Base-by-base conservation (phyloP, 202 grass and related monocot genomes). In the Carex arenaria region DNA sequence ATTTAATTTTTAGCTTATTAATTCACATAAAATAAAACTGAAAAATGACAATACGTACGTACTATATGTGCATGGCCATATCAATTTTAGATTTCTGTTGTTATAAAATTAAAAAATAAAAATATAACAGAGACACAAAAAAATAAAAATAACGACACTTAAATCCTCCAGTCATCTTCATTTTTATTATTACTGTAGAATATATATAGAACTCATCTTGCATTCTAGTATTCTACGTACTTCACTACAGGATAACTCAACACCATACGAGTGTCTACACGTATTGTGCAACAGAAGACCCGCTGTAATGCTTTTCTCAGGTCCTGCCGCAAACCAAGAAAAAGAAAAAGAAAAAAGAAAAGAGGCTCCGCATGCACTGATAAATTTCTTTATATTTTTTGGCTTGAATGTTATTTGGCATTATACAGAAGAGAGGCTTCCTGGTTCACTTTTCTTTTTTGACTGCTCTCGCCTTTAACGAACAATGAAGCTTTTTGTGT, bases 361-460 rank as follows among this genome's bases (percentile, higher is more conserved):
- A 56, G 51, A 52, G 72, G 26, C 72, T 76, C 72, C 72, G 72
- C 72, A 76, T 76, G 72, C 72, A 76, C 72, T 76, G 72, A 76
- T 23, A 76, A 75, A 76, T 76, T 54, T 51, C 20, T 62, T 22
- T 54, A 26, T 38, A 1, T 51, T 42, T 42, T 17, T 26, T 2
- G 11, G 31, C 11, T 53, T 53, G 14, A 56, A 31, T 76, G 18
- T 26, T 51, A 53, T 76, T 76, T 76, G 72, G 49, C 72, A 76
- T 76, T 31, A 55, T 51, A 56, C 56, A 56, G 6, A 76, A 32
- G 51, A 56, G 47, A 54, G 72, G 10, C 55, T 76, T 54, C 26
- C 51, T 7, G 11, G 26, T 32, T 38, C 72, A 5, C 72, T 76
- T 55, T 51, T 49, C 51, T 76, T 56, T 55, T 76, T 76, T 56